Evolutionary conservation across 371 early-diverging fungal genomes (phyloP).

Genomic region (Synchytrium microbalum): DNA sequence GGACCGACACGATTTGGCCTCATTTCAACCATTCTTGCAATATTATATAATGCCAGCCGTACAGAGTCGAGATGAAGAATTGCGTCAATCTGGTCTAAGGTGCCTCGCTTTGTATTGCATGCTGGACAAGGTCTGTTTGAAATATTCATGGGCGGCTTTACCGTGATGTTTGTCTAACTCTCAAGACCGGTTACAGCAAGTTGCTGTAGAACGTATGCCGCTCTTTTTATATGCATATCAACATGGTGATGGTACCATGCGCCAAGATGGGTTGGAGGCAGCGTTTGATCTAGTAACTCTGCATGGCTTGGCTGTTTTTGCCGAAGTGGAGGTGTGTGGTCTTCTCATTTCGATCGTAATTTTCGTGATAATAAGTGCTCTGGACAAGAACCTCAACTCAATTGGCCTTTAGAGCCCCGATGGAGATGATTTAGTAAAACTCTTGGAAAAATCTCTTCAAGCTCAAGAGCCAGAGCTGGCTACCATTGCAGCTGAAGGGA

Average conservation of each 20-base stretch:
- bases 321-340: slow-evolving; percentile 24
- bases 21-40: slow-evolving; percentile 68
- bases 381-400: too few relatives aligned
- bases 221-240: slow-evolving; percentile 37
- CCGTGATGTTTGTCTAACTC: background rate
- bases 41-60: slow-evolving; percentile 74
- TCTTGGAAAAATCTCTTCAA: slow-evolving; percentile 46
- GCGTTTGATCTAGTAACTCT: background rate
- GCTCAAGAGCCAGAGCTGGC: slow-evolving; percentile 41
- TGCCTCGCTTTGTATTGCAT: slow-evolving; percentile 72
- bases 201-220: slow-evolving; percentile 28
- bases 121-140: slow-evolving; percentile 40
- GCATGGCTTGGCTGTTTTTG: slow-evolving; percentile 17
- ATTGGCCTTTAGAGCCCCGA: too few relatives aligned
- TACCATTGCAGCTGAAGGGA: slow-evolving; percentile 51
- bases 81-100: slow-evolving; percentile 68
- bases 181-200: slow-evolving; percentile 32
- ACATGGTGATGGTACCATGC: slow-evolving; percentile 19
- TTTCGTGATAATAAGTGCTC: too few relatives aligned
- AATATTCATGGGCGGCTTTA: slow-evolving; percentile 5
- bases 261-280: slow-evolving; percentile 11
- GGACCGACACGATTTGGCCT: slow-evolving; percentile 60
- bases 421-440: slow-evolving; percentile 10
- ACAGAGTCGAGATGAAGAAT: slow-evolving; percentile 53
- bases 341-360: too few relatives aligned